Evolutionary conservation across 2,329 filamentous ascomycete species (phyloP), one percentile per base, ranked within the genome.

Genomic region (Ceratocystis harringtonii): DNA sequence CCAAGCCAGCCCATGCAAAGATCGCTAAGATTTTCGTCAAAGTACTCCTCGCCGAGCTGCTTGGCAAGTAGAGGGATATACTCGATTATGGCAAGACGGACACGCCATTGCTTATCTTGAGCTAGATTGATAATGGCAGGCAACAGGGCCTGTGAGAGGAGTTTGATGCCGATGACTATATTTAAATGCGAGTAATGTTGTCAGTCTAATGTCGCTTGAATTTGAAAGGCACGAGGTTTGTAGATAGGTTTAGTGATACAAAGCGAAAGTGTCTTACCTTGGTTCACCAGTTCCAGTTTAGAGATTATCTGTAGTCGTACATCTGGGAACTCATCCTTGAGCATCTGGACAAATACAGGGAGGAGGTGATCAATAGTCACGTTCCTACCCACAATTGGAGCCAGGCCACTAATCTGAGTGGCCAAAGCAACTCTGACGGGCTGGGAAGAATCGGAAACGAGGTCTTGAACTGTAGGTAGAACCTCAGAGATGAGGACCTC

Each of bases 41-140:
- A 99, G 81, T 99, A 99, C 74, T 95, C 86, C 63, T 97, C 92
- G 61, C 94, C 94, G 12, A 99, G 84, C 75, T 99, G 94, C 73
- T 90, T 94, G 64, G 94, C 94, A 67, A 99, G 85, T 66, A 99
- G 83, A 36, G 94, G 94, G 71, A 99, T 96, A 78, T 99, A 97
- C 82, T 99, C 92, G 75, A 99, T 99, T 74, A 99, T 99, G 68
- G 94, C 94, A 70, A 99, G 82, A 70, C 94, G 89, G 68, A 99
- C 94, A 73, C 94, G 87, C 94, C 94, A 99, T 79, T 97, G 92
- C 82, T 99, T 99, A 77, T 99, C 94, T 77, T 97, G 94, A 65
- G 94, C 94, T 71, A 99, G 82, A 76, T 97, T 92, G 43, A 97
- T 91, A 72, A 99, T 99, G 57, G 94, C 94, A 12, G 95, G 94